Evolutionary conservation across 2,329 filamentous ascomycete species (phyloP).

Genomic region (Aspergillus tamarii): DNA sequence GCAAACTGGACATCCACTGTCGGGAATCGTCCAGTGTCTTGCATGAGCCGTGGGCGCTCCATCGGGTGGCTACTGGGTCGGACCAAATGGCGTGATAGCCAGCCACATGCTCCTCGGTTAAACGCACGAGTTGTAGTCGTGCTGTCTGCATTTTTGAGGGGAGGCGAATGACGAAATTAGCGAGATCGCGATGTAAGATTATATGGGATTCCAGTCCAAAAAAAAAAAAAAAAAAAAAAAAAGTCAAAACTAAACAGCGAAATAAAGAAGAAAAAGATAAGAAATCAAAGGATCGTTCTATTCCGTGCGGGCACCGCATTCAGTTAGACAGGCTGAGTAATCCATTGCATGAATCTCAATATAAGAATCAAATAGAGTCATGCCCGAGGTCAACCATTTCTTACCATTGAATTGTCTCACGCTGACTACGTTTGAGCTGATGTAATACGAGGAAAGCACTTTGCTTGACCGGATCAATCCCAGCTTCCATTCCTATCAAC

Average conservation of each 20-base stretch:
- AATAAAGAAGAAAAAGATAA: not conserved
- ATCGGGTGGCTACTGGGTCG: slow-evolving; percentile 21
- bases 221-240: no score
- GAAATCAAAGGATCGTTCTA: no score
- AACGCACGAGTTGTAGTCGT: slow-evolving; percentile 15
- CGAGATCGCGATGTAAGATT: not conserved
- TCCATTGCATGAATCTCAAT: no score
- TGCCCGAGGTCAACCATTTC: not conserved
- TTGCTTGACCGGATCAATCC: no score
- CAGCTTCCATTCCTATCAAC: no score
- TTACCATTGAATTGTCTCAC: no score
- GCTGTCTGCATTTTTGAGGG: not conserved
- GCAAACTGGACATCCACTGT: slow-evolving; percentile 16
- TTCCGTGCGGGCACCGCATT: not conserved
- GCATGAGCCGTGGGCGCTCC: slow-evolving; percentile 21
- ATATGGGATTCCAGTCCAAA: not conserved
- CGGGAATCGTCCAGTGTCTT: slow-evolving; percentile 14
- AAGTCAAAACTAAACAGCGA: no score
- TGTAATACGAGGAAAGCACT: no score
- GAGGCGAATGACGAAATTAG: not conserved
- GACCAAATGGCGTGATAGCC: slow-evolving; percentile 23
- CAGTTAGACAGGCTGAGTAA: not conserved
- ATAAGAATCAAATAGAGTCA: no score
- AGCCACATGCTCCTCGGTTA: slow-evolving; percentile 15
- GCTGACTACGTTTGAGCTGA: no score